phyloP scores from a whole-genome alignment of 1,139 yeast genomes.

The Diutina rugosa region DNA sequence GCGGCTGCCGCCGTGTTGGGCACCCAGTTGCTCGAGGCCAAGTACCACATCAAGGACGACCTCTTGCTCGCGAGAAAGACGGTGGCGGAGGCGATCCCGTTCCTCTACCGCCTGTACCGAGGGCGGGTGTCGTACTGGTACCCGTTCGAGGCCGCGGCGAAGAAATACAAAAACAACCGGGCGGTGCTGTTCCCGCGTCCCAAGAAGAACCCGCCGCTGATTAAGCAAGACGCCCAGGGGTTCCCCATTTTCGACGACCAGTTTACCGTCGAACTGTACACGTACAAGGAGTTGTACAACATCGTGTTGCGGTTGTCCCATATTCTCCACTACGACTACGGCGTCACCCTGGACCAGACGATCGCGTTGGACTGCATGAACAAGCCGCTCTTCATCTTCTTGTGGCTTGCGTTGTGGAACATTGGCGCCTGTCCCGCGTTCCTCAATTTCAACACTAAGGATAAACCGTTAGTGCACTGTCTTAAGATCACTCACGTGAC shows the following conservation, averaged over 20 bases:
- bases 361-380: conserved; percentile 73
- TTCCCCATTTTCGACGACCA: conserved; percentile 33
- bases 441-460: conserved; percentile 68
- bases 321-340: conserved; percentile 50
- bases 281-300: conserved; percentile 58
- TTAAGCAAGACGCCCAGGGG: conserved; percentile 17
- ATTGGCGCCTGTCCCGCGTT: conserved; percentile 86
- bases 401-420: conserved; percentile 86
- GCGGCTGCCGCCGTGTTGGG: conserved; percentile 34
- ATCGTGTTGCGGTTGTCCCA: conserved; percentile 53
- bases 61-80: conserved; percentile 32
- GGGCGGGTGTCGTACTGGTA: conserved; percentile 59
- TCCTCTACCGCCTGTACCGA: conserved; percentile 25
- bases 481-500: conserved; percentile 53
- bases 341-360: conserved; percentile 53
- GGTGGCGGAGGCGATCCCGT: conserved; percentile 19
- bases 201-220: conserved; percentile 11
- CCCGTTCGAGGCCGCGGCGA: conserved; percentile 40
- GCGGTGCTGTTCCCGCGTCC: conserved; percentile 62
- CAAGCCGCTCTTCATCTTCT: conserved; percentile 65
- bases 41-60: conserved; percentile 43
- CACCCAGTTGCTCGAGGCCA: conserved; percentile 35
- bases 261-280: conserved; percentile 48
- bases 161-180: conserved; percentile 32
- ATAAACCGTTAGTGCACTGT: conserved; percentile 70